Conservation (phyloP, 108 stramenopile genomes). For the Bacterosira constricta region DNA sequence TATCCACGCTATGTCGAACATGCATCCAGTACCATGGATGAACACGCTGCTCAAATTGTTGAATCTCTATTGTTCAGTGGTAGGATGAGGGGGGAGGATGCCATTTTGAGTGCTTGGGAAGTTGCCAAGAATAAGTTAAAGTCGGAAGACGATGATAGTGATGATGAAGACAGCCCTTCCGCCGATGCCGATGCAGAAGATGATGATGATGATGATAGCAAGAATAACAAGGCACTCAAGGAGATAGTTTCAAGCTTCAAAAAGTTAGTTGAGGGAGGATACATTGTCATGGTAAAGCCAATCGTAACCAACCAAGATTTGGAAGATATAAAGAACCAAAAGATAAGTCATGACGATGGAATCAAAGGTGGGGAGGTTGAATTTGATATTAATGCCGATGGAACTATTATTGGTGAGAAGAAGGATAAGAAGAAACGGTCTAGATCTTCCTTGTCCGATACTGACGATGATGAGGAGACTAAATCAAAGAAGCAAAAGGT, state of each 20-base stretch:
- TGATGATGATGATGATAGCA: not conserved
- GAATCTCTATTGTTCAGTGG: constrained; percentile 68
- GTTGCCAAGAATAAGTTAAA: constrained; percentile 8
- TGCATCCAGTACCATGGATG: constrained; percentile 53
- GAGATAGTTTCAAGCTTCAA: constrained; percentile 57
- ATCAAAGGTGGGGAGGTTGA: constrained; percentile 53
- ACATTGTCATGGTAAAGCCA: constrained; percentile 54
- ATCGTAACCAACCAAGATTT: constrained; percentile 30
- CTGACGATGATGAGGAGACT: not conserved
- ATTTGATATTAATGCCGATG: constrained; percentile 41
- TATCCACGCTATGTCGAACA: constrained; percentile 75
- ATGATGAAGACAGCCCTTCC: not conserved
- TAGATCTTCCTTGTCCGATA: constrained; percentile 14
- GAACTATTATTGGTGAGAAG: constrained; percentile 9
- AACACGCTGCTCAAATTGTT: constrained; percentile 60
- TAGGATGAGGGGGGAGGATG: constrained; percentile 66
- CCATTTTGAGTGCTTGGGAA: constrained; percentile 55
- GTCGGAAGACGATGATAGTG: constrained; percentile 9
- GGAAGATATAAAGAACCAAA: constrained; percentile 18
- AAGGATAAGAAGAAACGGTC: constrained; percentile 10
- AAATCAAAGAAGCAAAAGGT: constrained; percentile 1
- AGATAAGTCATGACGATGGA: constrained; percentile 33
- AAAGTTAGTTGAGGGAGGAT: constrained; percentile 61
- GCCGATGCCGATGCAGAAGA: not conserved
- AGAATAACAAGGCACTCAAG: constrained; percentile 26